phyloP scores from a whole-genome alignment of 345 rosid species.

The Eucalyptus sideroxylon region DNA sequence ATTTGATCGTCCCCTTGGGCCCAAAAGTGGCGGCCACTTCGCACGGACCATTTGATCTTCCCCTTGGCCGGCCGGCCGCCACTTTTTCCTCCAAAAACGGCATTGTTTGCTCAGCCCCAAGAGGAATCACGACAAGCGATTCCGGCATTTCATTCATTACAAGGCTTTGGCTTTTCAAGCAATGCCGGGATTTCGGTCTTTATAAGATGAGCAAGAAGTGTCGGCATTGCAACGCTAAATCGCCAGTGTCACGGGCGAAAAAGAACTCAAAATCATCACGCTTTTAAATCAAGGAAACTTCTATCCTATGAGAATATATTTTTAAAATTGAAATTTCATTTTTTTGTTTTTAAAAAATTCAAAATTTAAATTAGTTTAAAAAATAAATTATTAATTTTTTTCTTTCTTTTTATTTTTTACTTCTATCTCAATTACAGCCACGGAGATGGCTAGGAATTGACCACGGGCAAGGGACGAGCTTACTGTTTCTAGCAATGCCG shows the following conservation, averaged over 20 bases:
- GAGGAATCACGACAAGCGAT: not conserved
- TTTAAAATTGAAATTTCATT: too few species aligned
- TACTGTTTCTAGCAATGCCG: too few species aligned
- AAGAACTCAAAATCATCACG: too few species aligned
- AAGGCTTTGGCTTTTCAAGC: not conserved
- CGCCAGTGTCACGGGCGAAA: not conserved
- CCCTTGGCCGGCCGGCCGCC: not conserved
- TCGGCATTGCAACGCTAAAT: not conserved
- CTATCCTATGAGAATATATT: too few species aligned
- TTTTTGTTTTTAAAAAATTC: too few species aligned
- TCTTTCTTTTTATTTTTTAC: too few species aligned
- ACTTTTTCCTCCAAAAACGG: not conserved
- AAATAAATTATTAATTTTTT: too few species aligned
- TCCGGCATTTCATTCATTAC: not conserved
- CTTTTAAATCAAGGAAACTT: too few species aligned
- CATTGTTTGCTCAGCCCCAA: not conserved
- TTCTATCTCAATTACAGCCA: accelerated
- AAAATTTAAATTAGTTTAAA: too few species aligned
- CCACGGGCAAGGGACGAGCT: too few species aligned
- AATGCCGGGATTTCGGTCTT: not conserved
- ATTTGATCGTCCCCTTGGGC: not conserved
- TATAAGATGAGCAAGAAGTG: not conserved
- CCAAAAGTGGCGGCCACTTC: not conserved
- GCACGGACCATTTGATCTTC: too few species aligned
- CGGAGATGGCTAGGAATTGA: too few species aligned